A percentile compares a stretch with the other conserved stretches of the same genome.
Evolutionary conservation across 805 yeast genomes (phyloP).

Genomic region (Schwanniomyces yamadae): DNA sequence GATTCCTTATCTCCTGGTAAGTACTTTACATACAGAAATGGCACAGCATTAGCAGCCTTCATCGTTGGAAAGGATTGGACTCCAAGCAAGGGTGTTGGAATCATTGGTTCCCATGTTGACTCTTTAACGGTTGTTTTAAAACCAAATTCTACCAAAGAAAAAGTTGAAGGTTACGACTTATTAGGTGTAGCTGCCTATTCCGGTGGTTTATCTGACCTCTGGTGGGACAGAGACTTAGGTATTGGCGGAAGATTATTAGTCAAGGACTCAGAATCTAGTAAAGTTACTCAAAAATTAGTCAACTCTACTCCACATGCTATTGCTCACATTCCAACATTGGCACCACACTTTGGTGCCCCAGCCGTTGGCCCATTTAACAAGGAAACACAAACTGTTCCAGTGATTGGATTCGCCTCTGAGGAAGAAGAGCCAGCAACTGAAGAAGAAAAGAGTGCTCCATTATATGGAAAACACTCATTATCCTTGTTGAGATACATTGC

Average conservation of each 20-base stretch:
- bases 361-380: conserved; percentile 27
- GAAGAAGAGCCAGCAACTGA: conserved; percentile 18
- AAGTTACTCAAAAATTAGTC: conserved; percentile 24
- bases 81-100: conserved; percentile 26
- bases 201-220: conserved; percentile 30
- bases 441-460: conserved; percentile 26
- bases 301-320: conserved; percentile 36
- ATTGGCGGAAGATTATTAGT: conserved; percentile 38
- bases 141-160: conserved; percentile 22
- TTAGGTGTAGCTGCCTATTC: conserved; percentile 44
- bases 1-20: conserved; percentile 47
- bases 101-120: conserved; percentile 36
- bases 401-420: conserved; percentile 25
- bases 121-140: conserved; percentile 37
- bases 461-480: conserved; percentile 31
- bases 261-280: conserved; percentile 17
- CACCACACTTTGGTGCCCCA: conserved; percentile 35
- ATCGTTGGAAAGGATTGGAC: conserved; percentile 38
- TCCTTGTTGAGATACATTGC: conserved; percentile 33
- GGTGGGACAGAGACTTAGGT: conserved; percentile 45
- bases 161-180: conserved; percentile 32
- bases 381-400: conserved; percentile 41
- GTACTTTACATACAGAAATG: conserved; percentile 46
- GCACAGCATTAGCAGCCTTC: conserved; percentile 36
- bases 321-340: conserved; percentile 40